Percentiles rank a stretch among this genome's conserved stretches.
Conservation (phyloP, 257 asterid genomes). For the Handroanthus guayacan region DNA sequence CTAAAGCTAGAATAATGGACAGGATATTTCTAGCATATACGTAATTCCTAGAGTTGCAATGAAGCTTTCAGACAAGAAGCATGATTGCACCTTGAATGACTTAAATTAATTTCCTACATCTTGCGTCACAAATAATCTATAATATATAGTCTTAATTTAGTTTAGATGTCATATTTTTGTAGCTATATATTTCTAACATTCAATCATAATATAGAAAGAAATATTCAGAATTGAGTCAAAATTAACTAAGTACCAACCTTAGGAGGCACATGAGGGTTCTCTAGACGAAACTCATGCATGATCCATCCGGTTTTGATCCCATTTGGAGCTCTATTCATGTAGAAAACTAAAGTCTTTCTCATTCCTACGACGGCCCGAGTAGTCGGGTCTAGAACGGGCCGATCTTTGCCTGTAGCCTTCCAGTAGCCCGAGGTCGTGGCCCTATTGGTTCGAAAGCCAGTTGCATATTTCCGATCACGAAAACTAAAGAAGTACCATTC, state of each 20-base stretch:
- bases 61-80: constrained; percentile 29
- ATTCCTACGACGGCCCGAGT: constrained; percentile 61
- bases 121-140: background rate
- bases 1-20: background rate
- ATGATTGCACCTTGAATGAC: constrained; percentile 27
- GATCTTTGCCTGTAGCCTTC: constrained; percentile 95
- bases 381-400: constrained; percentile 57
- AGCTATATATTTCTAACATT: background rate
- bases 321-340: constrained; percentile 86
- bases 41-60: constrained; percentile 22
- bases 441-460: constrained; percentile 75
- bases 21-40: constrained; percentile 21
- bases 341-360: constrained; percentile 91
- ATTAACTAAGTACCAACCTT: constrained; percentile 51
- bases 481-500: constrained; percentile 97
- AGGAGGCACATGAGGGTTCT: constrained; percentile 78
- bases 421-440: constrained; percentile 86
- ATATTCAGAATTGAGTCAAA: background rate
- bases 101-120: background rate
- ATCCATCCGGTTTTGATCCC: constrained; percentile 90
- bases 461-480: constrained; percentile 83
- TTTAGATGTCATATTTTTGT: background rate
- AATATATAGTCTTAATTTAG: background rate
- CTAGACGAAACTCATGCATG: constrained; percentile 93
- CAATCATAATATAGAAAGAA: background rate